Conservation (phyloP, 257 asterid genomes). For the Jaltomata sinuosa region DNA sequence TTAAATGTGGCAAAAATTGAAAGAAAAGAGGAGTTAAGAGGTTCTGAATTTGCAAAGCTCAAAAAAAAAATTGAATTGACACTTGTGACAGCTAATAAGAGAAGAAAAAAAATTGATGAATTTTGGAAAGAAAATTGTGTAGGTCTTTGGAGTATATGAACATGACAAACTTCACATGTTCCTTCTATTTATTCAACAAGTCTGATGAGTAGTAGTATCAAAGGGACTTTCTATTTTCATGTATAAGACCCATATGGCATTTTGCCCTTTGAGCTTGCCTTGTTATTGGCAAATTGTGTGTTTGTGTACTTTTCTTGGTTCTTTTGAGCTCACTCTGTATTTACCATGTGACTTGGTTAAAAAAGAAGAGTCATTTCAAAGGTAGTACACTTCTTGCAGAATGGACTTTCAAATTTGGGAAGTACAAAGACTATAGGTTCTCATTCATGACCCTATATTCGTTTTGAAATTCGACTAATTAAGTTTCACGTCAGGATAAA, state of each 20-base stretch:
- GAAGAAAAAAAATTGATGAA: not conserved
- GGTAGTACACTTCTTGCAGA: not conserved
- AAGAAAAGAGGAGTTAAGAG: not conserved
- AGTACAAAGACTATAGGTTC: not conserved
- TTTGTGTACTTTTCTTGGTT: not conserved
- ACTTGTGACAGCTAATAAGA: not conserved
- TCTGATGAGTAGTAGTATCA: not conserved
- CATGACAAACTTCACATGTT: slow-evolving; percentile 1
- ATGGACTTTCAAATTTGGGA: not conserved
- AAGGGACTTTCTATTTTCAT: not conserved
- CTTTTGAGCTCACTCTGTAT: not conserved
- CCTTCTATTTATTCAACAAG: not conserved
- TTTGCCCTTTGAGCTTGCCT: not conserved
- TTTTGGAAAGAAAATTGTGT: not conserved
- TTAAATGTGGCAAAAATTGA: not conserved
- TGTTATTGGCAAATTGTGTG: not conserved
- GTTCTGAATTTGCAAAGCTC: not conserved
- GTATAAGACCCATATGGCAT: not conserved
- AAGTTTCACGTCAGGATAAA: not conserved
- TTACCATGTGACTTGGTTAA: not conserved
- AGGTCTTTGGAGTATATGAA: not conserved
- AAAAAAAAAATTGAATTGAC: not conserved
- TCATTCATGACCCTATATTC: not conserved
- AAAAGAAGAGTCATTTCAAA: not conserved
- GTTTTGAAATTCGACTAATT: not conserved